These are phyloP conservation scores for Fusarium lateritium DNA, from an alignment of 2,329 filamentous ascomycete species.

Conservation along the genomic window DNA sequence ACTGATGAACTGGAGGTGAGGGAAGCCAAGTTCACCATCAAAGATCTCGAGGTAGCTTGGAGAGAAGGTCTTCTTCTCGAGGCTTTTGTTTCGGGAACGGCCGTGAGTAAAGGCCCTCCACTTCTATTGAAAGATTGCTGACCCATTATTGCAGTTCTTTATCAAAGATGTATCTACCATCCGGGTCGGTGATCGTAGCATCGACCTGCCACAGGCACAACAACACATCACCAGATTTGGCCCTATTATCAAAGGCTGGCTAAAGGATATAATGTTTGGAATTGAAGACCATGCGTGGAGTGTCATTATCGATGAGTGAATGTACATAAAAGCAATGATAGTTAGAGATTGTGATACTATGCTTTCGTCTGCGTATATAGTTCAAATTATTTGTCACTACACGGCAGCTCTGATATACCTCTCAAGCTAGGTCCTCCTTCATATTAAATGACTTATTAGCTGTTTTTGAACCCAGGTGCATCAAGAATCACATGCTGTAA, in stretches of 20 bases:
- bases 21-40: not conserved
- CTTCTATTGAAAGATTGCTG: rapidly evolving
- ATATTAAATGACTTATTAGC: no score
- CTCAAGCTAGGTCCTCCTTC: no score
- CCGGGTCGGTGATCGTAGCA: not conserved
- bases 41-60: rapidly evolving
- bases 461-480: no score
- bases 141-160: not conserved
- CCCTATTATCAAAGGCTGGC: not conserved
- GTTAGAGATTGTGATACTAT: no score
- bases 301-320: not conserved
- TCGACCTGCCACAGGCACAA: not conserved
- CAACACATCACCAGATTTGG: not conserved
- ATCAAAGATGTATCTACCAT: not conserved
- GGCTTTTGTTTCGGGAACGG: slow-evolving; percentile 4
- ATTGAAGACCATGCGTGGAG: not conserved
- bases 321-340: no score
- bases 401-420: no score
- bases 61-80: not conserved
- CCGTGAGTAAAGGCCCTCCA: not conserved
- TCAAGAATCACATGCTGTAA: no score
- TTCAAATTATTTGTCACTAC: no score
- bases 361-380: no score
- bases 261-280: slow-evolving; percentile 3
- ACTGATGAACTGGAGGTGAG: not conserved